Conservation (phyloP, 2,329 filamentous ascomycete species). For the Aureobasidium mangrovei region DNA sequence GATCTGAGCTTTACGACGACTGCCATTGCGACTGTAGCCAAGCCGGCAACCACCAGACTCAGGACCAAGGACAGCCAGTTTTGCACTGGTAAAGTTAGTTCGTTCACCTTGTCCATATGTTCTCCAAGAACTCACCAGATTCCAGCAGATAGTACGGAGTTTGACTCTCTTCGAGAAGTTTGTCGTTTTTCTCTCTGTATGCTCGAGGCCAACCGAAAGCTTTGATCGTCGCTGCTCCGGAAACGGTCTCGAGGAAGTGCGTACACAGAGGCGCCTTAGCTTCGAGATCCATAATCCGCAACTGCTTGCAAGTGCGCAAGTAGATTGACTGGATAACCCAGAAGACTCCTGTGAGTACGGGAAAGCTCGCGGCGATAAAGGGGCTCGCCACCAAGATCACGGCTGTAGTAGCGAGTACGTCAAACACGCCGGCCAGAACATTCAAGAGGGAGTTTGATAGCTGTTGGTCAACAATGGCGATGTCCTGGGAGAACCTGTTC, state of each 20-base stretch:
- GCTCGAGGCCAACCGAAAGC: constrained; percentile 40
- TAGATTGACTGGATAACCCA: constrained; percentile 39
- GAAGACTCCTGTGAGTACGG: constrained; percentile 23
- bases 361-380: constrained; percentile 34
- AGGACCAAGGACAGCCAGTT: constrained; percentile 37
- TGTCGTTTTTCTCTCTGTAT: constrained; percentile 31
- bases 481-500: constrained; percentile 42
- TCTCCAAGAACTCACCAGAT: constrained; percentile 18
- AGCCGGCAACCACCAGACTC: constrained; percentile 32
- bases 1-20: constrained; percentile 33
- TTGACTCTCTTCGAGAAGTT: constrained; percentile 34
- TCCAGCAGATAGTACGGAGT: constrained; percentile 38
- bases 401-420: background rate
- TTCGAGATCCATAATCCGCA: constrained; percentile 47
- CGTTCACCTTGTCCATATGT: background rate
- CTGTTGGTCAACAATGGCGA: constrained; percentile 38
- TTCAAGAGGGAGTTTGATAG: constrained; percentile 20
- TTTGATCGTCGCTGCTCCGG: constrained; percentile 42
- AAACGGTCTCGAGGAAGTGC: constrained; percentile 43
- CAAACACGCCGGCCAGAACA: constrained; percentile 9
- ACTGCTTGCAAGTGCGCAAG: constrained; percentile 39
- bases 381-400: constrained; percentile 30
- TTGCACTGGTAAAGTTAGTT: constrained; percentile 25
- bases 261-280: constrained; percentile 42
- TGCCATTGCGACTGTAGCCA: constrained; percentile 20